Evolutionary conservation across 805 yeast genomes (phyloP), one percentile per base, ranked within the genome.

Genomic region (Spencermartinsiella europaea): DNA sequence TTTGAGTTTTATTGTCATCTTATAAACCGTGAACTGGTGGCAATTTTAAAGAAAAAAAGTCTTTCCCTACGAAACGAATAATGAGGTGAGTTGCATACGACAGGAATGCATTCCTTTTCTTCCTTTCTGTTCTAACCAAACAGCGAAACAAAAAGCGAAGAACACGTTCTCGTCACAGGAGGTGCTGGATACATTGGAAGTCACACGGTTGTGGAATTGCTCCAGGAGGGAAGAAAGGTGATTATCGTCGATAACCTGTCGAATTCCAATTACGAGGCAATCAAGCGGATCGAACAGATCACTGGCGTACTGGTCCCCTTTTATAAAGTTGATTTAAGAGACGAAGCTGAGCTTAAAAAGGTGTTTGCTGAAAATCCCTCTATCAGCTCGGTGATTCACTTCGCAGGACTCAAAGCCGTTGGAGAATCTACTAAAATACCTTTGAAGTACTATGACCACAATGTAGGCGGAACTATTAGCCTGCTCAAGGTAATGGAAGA

Each of bases 161-260:
- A 62, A 43, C 70, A 70, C 61, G 78, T 82, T 38, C 69, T 84
- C 45, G 90, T 85, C 22, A 84, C 93, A 19, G 95, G 95, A 38
- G 95, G 95, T 40, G 86, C 91, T 21, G 93, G 95, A 17, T 85
- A 85, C 66, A 84, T 86, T 58, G 95, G 93, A 21, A 82, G 91
- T 7, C 93, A 85, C 61, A 82, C 91, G 1, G 52, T 76, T 15
- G 77, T 80, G 40, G 84, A 79, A 56, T 71, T 82, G 44, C 61
- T 81, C 42, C 73, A 75, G 49, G 71, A 76, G 44, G 87, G 86
- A 21, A 75, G 79, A 57, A 74, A 81, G 22, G 87, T 84, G 27
- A 80, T 85, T n/a, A 75, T 85, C 38, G 78, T 81, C 19, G 95
- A 85, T 63, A 82, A 81, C 62, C 68, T 83, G 48, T 66, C 72